Evolutionary conservation across 257 asterid species (phyloP), one percentile per base, ranked within the genome.

Genomic region (Perilla frutescens): DNA sequence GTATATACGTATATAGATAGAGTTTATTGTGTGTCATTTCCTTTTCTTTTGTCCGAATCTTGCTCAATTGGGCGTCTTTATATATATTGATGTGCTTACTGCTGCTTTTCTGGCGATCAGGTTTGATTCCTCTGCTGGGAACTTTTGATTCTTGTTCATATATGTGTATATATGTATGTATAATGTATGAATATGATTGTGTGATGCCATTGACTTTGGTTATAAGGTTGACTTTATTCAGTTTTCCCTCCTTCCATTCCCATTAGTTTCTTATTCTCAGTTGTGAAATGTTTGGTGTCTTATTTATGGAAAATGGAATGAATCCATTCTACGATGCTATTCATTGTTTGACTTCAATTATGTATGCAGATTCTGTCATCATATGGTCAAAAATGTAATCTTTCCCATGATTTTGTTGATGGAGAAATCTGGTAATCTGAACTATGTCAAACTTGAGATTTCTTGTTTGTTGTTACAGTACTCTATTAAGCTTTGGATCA

Each of bases 41-140:
- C 45, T 1, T 12, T 41, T 62, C 14, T 11, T 32, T 63, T 26
- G 45, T 45, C 55, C 43, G 53, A 62, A 68, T 65, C 60, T 54
- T 71, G 78, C 70, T 40, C 43, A 15, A 20, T 20, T 20, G 26
- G 26, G 26, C 26, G 26, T 20, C 26, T 20, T 20, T 20, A 20
- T 20, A 20, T 20, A 20, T 20, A 20, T 20, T 20, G 26, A 20
- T 20, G 26, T 20, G 26, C 26, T 20, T 20, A 67, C 47, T 57
- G 61, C 74, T 76, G 66, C 50, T 34, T 37, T 36, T 73, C 72
- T 73, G 50, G 66, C 15, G 36, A 67, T 75, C 75, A 68, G 87
- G 87, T 83, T 74, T 74, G 74, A n/a, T 77, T 80, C 54, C 63
- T 58, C 79, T 79, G 63, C 47, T 39, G 7, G 37, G 29, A 26